These are phyloP conservation scores for Nitzschia palea DNA, from an alignment of 108 stramenopile species.

Conservation along the genomic window DNA sequence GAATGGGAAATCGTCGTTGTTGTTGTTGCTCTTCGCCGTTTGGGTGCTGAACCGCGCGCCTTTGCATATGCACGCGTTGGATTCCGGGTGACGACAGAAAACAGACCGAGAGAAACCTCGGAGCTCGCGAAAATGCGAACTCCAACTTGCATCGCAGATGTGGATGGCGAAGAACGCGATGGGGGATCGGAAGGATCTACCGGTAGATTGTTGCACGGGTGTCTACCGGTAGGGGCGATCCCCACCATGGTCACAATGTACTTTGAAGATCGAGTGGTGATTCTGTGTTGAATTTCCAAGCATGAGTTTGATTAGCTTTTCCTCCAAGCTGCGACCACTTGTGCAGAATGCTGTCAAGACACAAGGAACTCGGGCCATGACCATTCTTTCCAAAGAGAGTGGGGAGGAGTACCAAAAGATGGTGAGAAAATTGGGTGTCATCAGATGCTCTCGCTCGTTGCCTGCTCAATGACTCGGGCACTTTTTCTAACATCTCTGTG, in stretches of 20 bases:
- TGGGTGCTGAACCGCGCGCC: too few species aligned
- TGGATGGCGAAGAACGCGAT: neutral
- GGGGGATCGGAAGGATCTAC: too few species aligned
- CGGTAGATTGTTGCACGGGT: too few species aligned
- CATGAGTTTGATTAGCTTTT: constrained; percentile 28
- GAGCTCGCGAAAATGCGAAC: neutral
- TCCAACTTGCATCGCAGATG: neutral
- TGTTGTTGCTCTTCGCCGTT: too few species aligned
- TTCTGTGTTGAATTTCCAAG: too few species aligned
- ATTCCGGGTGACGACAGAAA: too few species aligned
- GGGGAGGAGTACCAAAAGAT: constrained; percentile 84
- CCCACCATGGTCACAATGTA: neutral
- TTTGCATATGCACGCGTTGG: too few species aligned
- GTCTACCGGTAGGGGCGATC: too few species aligned
- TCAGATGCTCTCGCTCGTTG: too few species aligned
- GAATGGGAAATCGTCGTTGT: too few species aligned
- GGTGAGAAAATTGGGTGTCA: constrained; percentile 38
- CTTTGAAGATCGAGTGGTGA: neutral
- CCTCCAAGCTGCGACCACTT: constrained; percentile 22
- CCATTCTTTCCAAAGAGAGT: constrained; percentile 75
- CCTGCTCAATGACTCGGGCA: neutral
- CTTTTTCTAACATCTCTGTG: too few species aligned
- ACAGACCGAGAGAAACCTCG: too few species aligned
- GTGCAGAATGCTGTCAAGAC: constrained; percentile 23
- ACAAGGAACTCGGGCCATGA: constrained; percentile 56